Conservation (phyloP, 2,329 filamentous ascomycete species). For the Ceratocystis diversiconidia region DNA sequence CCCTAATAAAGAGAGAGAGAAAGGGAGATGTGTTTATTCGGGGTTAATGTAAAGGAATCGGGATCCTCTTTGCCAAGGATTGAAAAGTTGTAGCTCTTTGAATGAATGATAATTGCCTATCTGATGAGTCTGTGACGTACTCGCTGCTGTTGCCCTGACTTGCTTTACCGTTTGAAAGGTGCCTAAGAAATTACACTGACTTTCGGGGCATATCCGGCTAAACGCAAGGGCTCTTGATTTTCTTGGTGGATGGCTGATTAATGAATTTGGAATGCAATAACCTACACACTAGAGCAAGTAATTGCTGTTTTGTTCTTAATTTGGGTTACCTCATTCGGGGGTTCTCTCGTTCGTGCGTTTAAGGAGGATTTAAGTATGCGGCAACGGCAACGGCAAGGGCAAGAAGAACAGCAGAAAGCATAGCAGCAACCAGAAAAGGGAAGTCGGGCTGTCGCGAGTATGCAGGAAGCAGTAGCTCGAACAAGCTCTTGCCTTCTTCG, state of each 20-base stretch:
- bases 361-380: not conserved
- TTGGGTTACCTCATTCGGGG: not conserved
- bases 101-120: not conserved
- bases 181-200: not conserved
- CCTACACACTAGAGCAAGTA: not conserved
- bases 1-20: not conserved
- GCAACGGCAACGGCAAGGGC: not conserved
- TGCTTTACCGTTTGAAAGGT: too few species aligned
- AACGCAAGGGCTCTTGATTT: not conserved
- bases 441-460: not conserved
- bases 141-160: not conserved
- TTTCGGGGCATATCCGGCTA: not conserved
- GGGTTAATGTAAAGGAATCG: not conserved
- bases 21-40: too few species aligned
- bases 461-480: not conserved
- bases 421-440: not conserved
- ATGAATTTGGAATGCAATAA: not conserved
- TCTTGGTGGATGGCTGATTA: not conserved
- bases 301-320: not conserved
- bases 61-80: not conserved
- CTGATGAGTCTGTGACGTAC: not conserved
- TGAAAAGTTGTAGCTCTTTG: not conserved
- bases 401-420: not conserved
- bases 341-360: too few species aligned
- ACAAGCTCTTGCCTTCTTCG: slow-evolving; percentile 4